A percentile compares a stretch with the other conserved stretches of the same genome.
phyloP scores from a whole-genome alignment of 352 stramenopile genomes.

The Pythium insidiosum region DNA sequence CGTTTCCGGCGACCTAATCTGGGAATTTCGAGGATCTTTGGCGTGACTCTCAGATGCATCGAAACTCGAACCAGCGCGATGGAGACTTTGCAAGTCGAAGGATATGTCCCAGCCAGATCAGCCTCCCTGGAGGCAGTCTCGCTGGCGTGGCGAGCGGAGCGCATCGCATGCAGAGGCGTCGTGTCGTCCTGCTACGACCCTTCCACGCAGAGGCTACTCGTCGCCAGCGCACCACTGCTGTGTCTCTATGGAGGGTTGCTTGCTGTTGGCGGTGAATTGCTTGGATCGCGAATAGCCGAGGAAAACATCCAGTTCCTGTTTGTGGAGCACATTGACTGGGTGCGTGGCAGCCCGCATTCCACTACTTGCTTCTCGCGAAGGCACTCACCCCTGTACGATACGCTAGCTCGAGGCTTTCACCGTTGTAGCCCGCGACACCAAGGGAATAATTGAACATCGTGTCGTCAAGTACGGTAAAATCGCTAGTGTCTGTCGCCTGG shows the following conservation, averaged over 20 bases:
- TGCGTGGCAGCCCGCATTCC: conserved; percentile 12
- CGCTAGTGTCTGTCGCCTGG: not conserved
- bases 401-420: conserved; percentile 42
- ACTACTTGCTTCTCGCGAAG: too few species aligned
- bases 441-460: conserved; percentile 26
- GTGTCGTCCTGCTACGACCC: conserved; percentile 34
- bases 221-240: conserved; percentile 23
- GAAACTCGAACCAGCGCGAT: too few species aligned
- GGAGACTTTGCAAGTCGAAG: too few species aligned
- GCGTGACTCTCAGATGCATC: too few species aligned
- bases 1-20: too few species aligned
- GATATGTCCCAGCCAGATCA: too few species aligned
- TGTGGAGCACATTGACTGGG: conserved; percentile 33
- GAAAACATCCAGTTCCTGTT: conserved; percentile 35
- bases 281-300: conserved; percentile 22
- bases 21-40: too few species aligned
- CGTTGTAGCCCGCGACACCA: conserved; percentile 17
- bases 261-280: conserved; percentile 29
- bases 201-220: conserved; percentile 22
- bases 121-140: conserved; percentile 20
- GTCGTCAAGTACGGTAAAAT: conserved; percentile 27
- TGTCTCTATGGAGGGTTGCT: conserved; percentile 36
- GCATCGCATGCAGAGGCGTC: conserved; percentile 26
- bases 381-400: too few species aligned
- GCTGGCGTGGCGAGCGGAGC: conserved; percentile 38